Percentiles rank a stretch among this genome's conserved stretches.
phyloP scores from a whole-genome alignment of 2,329 filamentous ascomycete species.

The Gnomoniopsis smithogilvyi region DNA sequence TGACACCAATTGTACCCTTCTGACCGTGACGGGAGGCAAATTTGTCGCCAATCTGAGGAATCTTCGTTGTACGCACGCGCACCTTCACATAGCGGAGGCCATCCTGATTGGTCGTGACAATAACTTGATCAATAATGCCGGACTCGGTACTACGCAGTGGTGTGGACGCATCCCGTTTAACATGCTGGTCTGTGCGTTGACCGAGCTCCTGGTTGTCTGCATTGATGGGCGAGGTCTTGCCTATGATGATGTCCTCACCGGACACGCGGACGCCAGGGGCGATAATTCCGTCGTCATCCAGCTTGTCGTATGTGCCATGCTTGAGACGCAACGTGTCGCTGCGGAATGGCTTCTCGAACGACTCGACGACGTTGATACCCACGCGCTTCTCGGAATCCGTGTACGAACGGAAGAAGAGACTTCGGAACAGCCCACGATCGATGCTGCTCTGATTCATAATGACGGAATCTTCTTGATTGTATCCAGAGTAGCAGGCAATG shows the following conservation, averaged over 20 bases:
- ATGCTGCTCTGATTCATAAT: conserved; percentile 99
- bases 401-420: conserved; percentile 96
- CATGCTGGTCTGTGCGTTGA: conserved; percentile 83
- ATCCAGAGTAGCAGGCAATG: conserved; percentile 95
- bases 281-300: conserved; percentile 94
- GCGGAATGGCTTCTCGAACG: conserved; percentile 92
- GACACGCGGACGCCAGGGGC: conserved; percentile 91
- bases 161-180: conserved; percentile 93
- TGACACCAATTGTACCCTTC: conserved; percentile 98
- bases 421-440: conserved; percentile 94
- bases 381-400: conserved; percentile 96
- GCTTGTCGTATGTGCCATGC: conserved; percentile 94
- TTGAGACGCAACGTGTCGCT: conserved; percentile 88
- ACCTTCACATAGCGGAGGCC: conserved; percentile 97
- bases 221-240: conserved; percentile 93
- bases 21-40: conserved; percentile 99
- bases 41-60: conserved; percentile 98
- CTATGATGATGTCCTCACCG: conserved; percentile 98
- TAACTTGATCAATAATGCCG: conserved; percentile 90
- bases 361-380: conserved; percentile 86
- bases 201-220: conserved; percentile 91
- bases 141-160: conserved; percentile 93
- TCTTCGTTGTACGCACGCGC: conserved; percentile 93
- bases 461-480: conserved; percentile 99
- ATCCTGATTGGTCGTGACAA: conserved; percentile 92